Percentiles rank a stretch among this genome's conserved stretches.
Conservation (phyloP, 306 rosid species). For the Malus asiatica region DNA sequence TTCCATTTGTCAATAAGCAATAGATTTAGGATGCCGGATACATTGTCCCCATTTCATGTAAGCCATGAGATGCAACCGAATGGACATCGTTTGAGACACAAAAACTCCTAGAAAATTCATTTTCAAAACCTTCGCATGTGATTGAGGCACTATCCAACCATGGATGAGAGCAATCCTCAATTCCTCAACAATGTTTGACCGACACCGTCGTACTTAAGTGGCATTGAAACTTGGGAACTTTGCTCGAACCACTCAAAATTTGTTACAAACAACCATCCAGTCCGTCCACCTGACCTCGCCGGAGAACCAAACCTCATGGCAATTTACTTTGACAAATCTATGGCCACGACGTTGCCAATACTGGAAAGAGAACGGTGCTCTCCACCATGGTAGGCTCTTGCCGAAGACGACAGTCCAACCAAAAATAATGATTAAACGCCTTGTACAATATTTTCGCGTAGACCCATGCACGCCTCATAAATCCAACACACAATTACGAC, state of each 20-base stretch:
- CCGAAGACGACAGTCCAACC: neutral
- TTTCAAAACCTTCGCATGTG: neutral
- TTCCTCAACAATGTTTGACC: neutral
- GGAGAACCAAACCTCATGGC: neutral
- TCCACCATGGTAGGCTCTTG: neutral
- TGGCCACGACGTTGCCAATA: neutral
- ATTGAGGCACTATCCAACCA: neutral
- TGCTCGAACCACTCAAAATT: neutral
- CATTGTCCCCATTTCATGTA: neutral
- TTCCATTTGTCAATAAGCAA: too few species aligned
- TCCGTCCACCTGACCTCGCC: neutral
- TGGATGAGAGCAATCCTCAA: neutral
- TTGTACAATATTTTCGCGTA: neutral
- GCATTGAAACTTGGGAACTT: neutral
- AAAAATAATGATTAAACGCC: neutral
- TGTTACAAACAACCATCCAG: neutral
- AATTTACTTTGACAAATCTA: neutral
- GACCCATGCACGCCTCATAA: neutral
- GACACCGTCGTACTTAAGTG: neutral
- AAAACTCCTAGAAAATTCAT: neutral
- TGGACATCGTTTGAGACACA: neutral
- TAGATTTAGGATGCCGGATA: neutral
- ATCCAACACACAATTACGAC: slow-evolving; percentile 29
- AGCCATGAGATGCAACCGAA: neutral
- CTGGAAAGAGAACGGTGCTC: neutral